A percentile compares a stretch with the other conserved stretches of the same genome.
phyloP scores from a whole-genome alignment of 805 yeast genomes.

The Pichia phayaonensis region DNA sequence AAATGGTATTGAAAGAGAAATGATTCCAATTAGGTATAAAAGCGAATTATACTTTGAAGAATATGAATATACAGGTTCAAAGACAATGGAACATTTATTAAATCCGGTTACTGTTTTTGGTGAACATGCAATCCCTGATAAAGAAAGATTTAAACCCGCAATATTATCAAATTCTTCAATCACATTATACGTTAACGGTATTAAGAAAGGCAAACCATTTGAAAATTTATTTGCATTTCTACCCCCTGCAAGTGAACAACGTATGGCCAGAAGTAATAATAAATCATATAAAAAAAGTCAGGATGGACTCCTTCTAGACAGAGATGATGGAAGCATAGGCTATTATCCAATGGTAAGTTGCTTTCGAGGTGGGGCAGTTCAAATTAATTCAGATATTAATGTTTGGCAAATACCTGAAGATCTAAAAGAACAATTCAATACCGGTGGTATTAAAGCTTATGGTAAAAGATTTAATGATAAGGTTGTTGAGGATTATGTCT shows the following conservation, averaged over 20 bases:
- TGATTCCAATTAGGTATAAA: conserved; percentile 79
- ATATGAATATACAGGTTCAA: conserved; percentile 66
- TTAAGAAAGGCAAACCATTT: conserved; percentile 54
- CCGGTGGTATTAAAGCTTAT: conserved; percentile 39
- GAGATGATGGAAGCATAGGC: conserved; percentile 80
- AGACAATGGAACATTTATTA: conserved; percentile 63
- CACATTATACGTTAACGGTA: conserved; percentile 72
- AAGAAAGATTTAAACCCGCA: conserved; percentile 39
- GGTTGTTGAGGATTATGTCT: conserved; percentile 72
- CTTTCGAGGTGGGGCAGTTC: conserved; percentile 69
- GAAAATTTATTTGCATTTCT: conserved; percentile 63
- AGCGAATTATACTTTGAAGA: conserved; percentile 76
- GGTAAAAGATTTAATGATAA: conserved; percentile 56
- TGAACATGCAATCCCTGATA: conserved; percentile 53
- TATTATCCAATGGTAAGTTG: conserved; percentile 88
- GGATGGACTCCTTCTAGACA: conserved; percentile 24
- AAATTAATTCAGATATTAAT: conserved; percentile 61
- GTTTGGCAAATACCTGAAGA: conserved; percentile 40
- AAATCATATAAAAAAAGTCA: not conserved
- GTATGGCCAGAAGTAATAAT: conserved; percentile 11
- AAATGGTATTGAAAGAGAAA: conserved; percentile 62
- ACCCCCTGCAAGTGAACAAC: conserved; percentile 65
- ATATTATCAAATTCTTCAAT: conserved; percentile 51
- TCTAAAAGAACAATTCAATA: conserved; percentile 19
- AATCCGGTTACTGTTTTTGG: conserved; percentile 69